Base-by-base conservation (phyloP, 352 stramenopile species). In the Pythium rhizo-oryzae region DNA sequence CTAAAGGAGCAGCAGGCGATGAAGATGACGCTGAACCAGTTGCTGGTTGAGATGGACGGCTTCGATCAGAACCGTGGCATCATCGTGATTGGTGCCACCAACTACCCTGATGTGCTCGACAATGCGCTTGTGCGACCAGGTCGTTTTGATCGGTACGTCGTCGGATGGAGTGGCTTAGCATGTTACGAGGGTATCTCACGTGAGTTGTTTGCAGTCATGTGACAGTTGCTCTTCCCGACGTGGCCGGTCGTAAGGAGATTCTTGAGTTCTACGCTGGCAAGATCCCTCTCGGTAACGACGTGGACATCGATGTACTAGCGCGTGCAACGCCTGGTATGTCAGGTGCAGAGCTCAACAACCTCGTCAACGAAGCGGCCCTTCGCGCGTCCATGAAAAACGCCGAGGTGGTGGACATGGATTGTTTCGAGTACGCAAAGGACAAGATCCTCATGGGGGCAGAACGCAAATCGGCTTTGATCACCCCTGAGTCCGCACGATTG, bases 381-480 rank as follows among this genome's bases (percentile, higher is more conserved):
- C 86, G 86, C 21, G 87, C 89, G 53, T 95, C 88, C 25, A 93
- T 96, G 77, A 93, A 94, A 67, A 93, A 94, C 52, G 83, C 81
- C 12, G 79, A 96, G 50, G 79, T 85, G 46, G 97, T 99, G 23
- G 90, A 94, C 52, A 98, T 99, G 92, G 76, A 94, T 54, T 90
- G 97, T 30, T 95, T 99, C 49, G 97, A 99, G 80, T 98, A 98
- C 76, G 97, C 97, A 9, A 99, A 99, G 75, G 98, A 99, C 76
- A 99, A 99, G 80, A 99, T 99, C 64, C 72, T 99, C 9, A 99
- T 99, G 97, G 98, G 98, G 16, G 92, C 97, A 1, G 97, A 99
- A 76, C 89, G 96, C 49, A 97, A 96, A 69, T 98, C 90, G 28
- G 94, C 94, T 13, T 77, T 98, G 39, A 99, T 99, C 69, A 99